Base-by-base conservation (phyloP, 352 stramenopile genomes). In the Pythium sp. region DNA sequence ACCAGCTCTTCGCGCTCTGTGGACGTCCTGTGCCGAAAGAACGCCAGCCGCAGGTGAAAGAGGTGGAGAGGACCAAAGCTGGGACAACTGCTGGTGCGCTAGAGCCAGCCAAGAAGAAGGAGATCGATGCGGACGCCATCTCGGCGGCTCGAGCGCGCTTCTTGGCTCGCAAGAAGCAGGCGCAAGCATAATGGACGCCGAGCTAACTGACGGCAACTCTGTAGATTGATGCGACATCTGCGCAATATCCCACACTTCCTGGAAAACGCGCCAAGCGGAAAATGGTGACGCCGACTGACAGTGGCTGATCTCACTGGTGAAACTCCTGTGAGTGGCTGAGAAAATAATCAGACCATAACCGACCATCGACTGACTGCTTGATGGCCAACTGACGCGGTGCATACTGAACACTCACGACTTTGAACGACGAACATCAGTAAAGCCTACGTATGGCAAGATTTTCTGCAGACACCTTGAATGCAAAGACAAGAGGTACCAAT, bases 1-100 rank as follows among this genome's bases (percentile, higher is more conserved):
- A 61, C 0, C 69, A 86, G 62, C 67, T 92, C 0, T 88, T 79
- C 36, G 75, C 75, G 34, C 68, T 90, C n/a, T 89, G 82, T 63
- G 84, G 84, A 54, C 72, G 72, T 2, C 61, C 69, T 1, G 15
- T 58, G 15, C 71, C 72, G n/a, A 51, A 57, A 7, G 43, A 75
- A 1, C 34, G 49, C 12, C 55, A 60, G 8, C 41, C 49, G 11
- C 3, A 51, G 11, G 22, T 34, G 12, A 55, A 64, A 12, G 32
- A 28, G 20, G 15, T 53, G 3, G 41, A 47, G 5, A 32, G 64
- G 32, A 24, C 43, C 18, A 28, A 67, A 32, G 5, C 47, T 41
- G 63, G 57, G 47, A 43, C 54, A 28, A 51, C 26, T 41, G 9
- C 14, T 54, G 24, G 34, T 32, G 58, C 64, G 1, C 11, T 11